Percentiles rank a stretch among this genome's conserved stretches.
These are phyloP conservation scores for Hypoxylon sp. DNA, from an alignment of 2,329 filamentous ascomycete species.

Conservation along the genomic window DNA sequence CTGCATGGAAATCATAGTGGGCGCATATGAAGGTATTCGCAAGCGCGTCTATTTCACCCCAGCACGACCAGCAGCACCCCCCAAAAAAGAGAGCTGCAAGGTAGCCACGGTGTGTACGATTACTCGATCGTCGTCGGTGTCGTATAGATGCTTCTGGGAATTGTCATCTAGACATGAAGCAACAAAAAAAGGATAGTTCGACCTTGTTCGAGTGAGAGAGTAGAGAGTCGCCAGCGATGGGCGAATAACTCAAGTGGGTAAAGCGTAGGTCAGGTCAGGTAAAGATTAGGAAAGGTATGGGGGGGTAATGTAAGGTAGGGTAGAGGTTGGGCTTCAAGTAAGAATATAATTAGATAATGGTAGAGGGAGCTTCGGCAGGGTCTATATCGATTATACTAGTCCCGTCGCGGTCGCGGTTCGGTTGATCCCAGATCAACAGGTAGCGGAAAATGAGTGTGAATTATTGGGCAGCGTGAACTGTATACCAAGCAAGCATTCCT, in stretches of 20 bases:
- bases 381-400: conserved; percentile 30
- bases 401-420: conserved; percentile 38
- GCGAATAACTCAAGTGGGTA: conserved; percentile 35
- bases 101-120: conserved; percentile 47
- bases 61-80: conserved; percentile 56
- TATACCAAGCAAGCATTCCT: conserved; percentile 37
- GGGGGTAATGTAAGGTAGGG: conserved; percentile 36
- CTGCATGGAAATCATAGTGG: conserved; percentile 74
- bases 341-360: conserved; percentile 44
- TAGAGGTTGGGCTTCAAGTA: conserved; percentile 46
- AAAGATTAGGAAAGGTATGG: conserved; percentile 40
- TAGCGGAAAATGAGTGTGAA: conserved; percentile 34
- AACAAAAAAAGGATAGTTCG: conserved; percentile 8
- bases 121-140: conserved; percentile 34
- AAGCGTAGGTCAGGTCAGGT: conserved; percentile 32
- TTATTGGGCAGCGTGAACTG: conserved; percentile 42
- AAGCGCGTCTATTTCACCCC: conserved; percentile 52
- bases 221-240: conserved; percentile 29
- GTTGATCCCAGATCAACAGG: conserved; percentile 45
- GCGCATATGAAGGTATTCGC: conserved; percentile 58
- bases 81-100: conserved; percentile 49
- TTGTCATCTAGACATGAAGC: conserved; percentile 43
- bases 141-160: conserved; percentile 19
- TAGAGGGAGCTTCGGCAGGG: conserved; percentile 19
- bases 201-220: conserved; percentile 32